Conservation (phyloP, 208 protist species). For the Angomonas ambiguus region DNA sequence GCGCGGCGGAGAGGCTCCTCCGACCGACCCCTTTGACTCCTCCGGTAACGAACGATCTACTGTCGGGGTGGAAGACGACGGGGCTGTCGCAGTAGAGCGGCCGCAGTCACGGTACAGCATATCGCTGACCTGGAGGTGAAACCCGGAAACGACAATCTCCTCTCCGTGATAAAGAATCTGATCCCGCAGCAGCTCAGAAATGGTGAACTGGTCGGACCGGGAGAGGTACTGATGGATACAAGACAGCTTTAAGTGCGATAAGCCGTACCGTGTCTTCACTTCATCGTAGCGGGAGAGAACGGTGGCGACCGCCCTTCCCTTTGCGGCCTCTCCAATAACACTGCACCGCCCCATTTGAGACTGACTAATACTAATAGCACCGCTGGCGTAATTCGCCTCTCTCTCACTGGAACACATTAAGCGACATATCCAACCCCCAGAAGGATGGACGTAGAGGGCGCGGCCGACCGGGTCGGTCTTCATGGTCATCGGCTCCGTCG, state of each 20-base stretch:
- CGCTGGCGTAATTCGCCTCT: conserved; percentile 56
- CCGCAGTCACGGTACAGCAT: conserved; percentile 31
- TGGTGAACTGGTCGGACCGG: conserved; percentile 77
- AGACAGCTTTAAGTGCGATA: conserved; percentile 77
- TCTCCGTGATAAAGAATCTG: conserved; percentile 73
- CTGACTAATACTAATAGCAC: conserved; percentile 78
- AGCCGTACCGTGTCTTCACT: conserved; percentile 60
- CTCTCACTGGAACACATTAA: conserved; percentile 69
- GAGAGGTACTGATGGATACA: conserved; percentile 73
- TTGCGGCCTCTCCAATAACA: conserved; percentile 74
- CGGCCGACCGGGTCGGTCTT: not conserved
- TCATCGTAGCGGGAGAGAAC: conserved; percentile 53
- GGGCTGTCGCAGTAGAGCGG: conserved; percentile 9
- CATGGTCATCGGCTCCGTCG: not conserved
- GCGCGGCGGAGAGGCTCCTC: conserved; percentile 6
- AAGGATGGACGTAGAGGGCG: conserved; percentile 27
- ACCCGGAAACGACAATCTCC: conserved; percentile 62
- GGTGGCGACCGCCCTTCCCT: conserved; percentile 54
- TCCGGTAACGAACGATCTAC: not conserved
- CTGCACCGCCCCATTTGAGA: conserved; percentile 50
- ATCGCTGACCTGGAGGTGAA: conserved; percentile 65
- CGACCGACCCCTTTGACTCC: not conserved
- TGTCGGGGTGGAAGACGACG: not conserved
- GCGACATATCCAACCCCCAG: conserved; percentile 77
- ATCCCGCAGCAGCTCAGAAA: conserved; percentile 61